Base-by-base conservation (phyloP, 306 rosid species). In the Begonia masoniana region DNA sequence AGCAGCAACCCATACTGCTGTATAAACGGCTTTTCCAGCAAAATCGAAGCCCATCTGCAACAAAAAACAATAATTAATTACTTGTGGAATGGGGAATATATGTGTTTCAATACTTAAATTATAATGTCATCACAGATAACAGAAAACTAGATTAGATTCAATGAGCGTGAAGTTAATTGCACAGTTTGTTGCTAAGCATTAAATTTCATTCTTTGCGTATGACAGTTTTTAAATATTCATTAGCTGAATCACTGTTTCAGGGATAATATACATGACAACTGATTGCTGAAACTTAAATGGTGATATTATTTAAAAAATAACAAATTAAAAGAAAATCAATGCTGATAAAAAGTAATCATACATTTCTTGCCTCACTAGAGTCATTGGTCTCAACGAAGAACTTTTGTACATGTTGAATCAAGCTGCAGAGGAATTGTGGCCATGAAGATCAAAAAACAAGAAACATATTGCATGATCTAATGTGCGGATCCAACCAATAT, bases 1-100 rank as follows among this genome's bases (percentile, higher is more conserved):
- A 17, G 96, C 99, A 72, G 96, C 99, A 77, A 92, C 80, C 99
- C 99, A 92, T 45, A 92, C 96, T 36, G 87, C 93, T 58, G 87
- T 55, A 76, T 83, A 86, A 55, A 92, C 67, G 35, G 95, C 95
- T 68, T 92, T 92, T 74, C 96, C 96, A 35, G 95, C 95, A 62
- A 92, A 91, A 81, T 72, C 79, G 69, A 86, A 71, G 67, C 96
- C 96, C 99, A 86, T 69, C 96, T 92, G 73, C 57, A 59, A 71
- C 54, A 59, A 19, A 65, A 52, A 62, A 17, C 50, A 57, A 54
- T 42, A 47, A 45, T 21, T 21, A 21, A 21, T 21, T 31, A 31
- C 9, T 31, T 31, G 35, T 26, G 35, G 35, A 17, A 26, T 26
- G 35, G 35, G 35, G 35, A 26, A 3, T 26, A 17, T 26, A 26